These are phyloP conservation scores for Boletus rubroflammeus DNA, from an alignment of 768 basidiomycete species.

Conservation along the genomic window DNA sequence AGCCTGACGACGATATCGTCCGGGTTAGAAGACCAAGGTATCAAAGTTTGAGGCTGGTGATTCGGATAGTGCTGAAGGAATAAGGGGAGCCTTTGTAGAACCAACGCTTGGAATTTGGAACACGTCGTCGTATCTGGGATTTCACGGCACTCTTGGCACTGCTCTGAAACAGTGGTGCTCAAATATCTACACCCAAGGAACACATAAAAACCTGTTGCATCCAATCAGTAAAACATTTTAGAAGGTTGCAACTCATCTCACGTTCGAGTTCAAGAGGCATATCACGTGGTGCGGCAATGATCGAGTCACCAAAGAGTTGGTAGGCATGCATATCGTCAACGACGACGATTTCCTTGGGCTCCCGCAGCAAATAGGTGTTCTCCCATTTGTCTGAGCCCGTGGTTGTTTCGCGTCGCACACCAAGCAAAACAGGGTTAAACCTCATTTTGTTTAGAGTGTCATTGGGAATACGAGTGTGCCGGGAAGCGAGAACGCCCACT, in stretches of 20 bases:
- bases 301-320: constrained; percentile 65
- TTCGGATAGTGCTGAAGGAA: constrained; percentile 84
- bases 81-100: constrained; percentile 76
- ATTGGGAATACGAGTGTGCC: constrained; percentile 47
- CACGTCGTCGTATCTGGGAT: constrained; percentile 42
- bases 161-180: constrained; percentile 66
- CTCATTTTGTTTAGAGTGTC: constrained; percentile 56
- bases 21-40: constrained; percentile 53
- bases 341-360: constrained; percentile 66
- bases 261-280: constrained; percentile 88
- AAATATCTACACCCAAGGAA: constrained; percentile 69
- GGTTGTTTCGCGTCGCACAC: constrained; percentile 36
- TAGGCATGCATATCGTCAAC: constrained; percentile 78
- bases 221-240: neutral
- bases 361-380: constrained; percentile 62
- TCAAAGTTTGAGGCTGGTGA: constrained; percentile 50
- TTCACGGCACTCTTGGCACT: constrained; percentile 56
- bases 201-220: constrained; percentile 58
- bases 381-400: constrained; percentile 48
- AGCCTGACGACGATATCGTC: constrained; percentile 62
- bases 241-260: constrained; percentile 20
- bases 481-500: constrained; percentile 76
- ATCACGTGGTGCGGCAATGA: constrained; percentile 76
- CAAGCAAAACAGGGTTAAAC: constrained; percentile 63
- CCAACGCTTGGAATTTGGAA: constrained; percentile 47